Base-by-base conservation (phyloP, 306 rosid genomes). In the Elaeagnus macrophylla region DNA sequence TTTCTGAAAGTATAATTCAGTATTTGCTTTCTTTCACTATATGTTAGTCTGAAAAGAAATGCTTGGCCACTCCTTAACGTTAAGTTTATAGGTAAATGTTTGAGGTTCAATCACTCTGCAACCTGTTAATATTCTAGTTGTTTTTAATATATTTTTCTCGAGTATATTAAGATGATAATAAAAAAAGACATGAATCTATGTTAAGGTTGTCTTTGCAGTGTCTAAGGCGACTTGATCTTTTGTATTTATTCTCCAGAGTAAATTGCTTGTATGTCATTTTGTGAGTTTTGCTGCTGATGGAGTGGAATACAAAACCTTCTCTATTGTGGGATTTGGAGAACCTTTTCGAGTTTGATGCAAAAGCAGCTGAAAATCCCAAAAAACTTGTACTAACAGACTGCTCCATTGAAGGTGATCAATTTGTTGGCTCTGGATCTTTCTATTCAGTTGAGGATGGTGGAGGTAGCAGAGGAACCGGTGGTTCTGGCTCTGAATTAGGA, bases 251-350 rank as follows among this genome's bases (percentile, higher is more conserved):
- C 53, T 65, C 39, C 36, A 53, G 68, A 32, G 53, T 42, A 17
- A 40, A 38, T 53, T 72, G 54, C 32, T 41, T 66, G 67, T 62
- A 72, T 67, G 60, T 48, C 53, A 53, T 66, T 63, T 52, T 52
- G 45, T 45, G 57, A 41, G 43, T 56, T 46, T 40, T 25, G 47
- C 51, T 49, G 54, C 43, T 61, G 60, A 90, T 90, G 97, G 95
- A 83, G 75, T 90, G 95, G 97, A 86, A 78, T 65, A 68, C 74
- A n/a, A 83, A 77, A 56, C 73, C 86, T 60, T 61, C 68, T 0
- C 75, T 75, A 9, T 76, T 76, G 60, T 86, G 97, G 95, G 90
- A 86, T 40, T 86, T 82, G 94, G 95, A 90, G 58, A 77, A 83
- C 60, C 74, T 82, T 12, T 68, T 73, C 44, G 73, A 73, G 64